Conservation (phyloP, 176 grass and related monocot genomes). For the Stipa capillata region DNA sequence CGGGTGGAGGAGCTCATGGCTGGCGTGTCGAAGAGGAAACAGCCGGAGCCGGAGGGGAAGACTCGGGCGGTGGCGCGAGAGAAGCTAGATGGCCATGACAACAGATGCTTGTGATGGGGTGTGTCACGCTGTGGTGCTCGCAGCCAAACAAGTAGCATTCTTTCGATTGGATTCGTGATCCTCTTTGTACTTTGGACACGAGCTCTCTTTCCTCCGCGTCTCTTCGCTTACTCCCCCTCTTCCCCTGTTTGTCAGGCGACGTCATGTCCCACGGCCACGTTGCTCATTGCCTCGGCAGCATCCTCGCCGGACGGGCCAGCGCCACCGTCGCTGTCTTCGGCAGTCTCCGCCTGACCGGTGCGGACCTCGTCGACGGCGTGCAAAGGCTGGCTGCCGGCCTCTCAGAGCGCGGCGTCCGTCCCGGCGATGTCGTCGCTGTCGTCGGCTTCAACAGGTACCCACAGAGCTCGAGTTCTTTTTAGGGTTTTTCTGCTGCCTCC, state of each 20-base stretch:
- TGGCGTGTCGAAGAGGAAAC: too few relatives aligned
- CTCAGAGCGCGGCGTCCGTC: conserved; percentile 21
- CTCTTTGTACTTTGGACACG: not conserved
- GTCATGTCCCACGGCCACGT: conserved; percentile 37
- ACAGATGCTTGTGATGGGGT: not conserved
- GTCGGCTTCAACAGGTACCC: conserved; percentile 77
- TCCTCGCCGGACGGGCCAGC: not conserved
- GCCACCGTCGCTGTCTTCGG: not conserved
- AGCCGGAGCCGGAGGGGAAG: too few relatives aligned
- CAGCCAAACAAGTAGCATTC: not conserved
- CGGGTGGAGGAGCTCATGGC: too few relatives aligned
- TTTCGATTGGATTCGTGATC: not conserved
- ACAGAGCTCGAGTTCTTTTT: too few relatives aligned
- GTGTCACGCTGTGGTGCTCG: too few relatives aligned
- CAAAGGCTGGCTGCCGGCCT: conserved; percentile 44
- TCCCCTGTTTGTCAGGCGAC: too few relatives aligned
- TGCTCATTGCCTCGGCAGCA: conserved; percentile 45
- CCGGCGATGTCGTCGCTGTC: conserved; percentile 42
- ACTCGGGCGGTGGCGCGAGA: too few relatives aligned
- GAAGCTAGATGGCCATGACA: too few relatives aligned
- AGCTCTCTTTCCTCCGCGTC: not conserved
- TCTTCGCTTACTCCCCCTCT: not conserved
- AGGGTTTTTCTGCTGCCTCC: too few relatives aligned
- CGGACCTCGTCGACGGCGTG: conserved; percentile 37
- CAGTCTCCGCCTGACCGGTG: conserved; percentile 6